Evolutionary conservation across 768 basidiomycete genomes (phyloP).

Genomic region (Chiua virens): DNA sequence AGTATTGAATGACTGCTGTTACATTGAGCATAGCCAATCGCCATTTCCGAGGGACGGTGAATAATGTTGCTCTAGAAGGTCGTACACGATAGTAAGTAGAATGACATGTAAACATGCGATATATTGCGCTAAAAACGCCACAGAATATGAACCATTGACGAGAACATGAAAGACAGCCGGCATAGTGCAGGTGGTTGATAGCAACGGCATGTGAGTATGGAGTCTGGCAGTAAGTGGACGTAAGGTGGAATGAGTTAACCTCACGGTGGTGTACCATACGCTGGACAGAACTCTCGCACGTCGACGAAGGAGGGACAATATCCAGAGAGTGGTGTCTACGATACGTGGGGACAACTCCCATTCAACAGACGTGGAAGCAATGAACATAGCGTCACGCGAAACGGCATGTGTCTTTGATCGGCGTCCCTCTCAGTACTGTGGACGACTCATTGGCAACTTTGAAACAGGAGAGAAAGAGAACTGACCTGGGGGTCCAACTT

Average conservation of each 20-base stretch:
- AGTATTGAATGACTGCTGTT: background rate
- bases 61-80: background rate
- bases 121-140: slow-evolving; percentile 2
- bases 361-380: background rate
- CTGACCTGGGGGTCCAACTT: background rate
- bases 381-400: background rate
- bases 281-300: slow-evolving; percentile 3
- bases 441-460: background rate
- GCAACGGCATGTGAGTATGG: slow-evolving; percentile 1
- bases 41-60: slow-evolving; percentile 15
- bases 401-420: background rate
- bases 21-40: slow-evolving; percentile 19
- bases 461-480: background rate
- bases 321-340: background rate
- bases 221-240: slow-evolving; percentile 7
- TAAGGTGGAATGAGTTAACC: slow-evolving; percentile 7
- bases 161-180: slow-evolving; percentile 5
- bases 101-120: slow-evolving; percentile 4
- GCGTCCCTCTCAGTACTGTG: background rate
- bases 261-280: background rate
- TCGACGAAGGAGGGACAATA: background rate
- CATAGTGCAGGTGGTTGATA: slow-evolving; percentile 7
- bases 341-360: background rate
- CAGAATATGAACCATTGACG: slow-evolving; percentile 4
- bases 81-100: background rate